Conservation (phyloP, 768 basidiomycete species). For the Lyophyllum decastes region DNA sequence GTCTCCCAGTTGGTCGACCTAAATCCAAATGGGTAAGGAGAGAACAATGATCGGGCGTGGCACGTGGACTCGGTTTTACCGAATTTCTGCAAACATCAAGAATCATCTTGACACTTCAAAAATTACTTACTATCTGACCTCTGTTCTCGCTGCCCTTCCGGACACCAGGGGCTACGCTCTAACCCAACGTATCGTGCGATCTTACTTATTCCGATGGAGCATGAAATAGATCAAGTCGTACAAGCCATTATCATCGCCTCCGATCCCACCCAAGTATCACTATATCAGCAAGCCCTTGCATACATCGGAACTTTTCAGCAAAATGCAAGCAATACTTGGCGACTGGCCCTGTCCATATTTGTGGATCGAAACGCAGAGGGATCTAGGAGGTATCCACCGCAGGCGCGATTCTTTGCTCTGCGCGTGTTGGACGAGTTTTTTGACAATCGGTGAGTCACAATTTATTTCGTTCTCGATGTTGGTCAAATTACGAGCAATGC, state of each 20-base stretch:
- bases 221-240: constrained; percentile 73
- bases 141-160: constrained; percentile 3
- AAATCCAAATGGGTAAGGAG: neutral
- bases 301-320: constrained; percentile 79
- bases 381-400: constrained; percentile 64
- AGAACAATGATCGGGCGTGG: constrained; percentile 14
- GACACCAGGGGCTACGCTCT: constrained; percentile 1
- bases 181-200: constrained; percentile 1
- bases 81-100: constrained; percentile 18
- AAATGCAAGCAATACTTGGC: constrained; percentile 77
- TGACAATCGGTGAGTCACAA: constrained; percentile 69
- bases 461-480: constrained; percentile 1
- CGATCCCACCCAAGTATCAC: constrained; percentile 65
- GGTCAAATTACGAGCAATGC: neutral
- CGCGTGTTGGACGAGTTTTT: constrained; percentile 81
- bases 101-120: constrained; percentile 22
- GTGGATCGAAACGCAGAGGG: constrained; percentile 62
- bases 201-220: constrained; percentile 53
- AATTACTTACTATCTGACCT: constrained; percentile 20
- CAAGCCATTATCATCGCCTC: constrained; percentile 89
- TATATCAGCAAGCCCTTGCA: constrained; percentile 86
- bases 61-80: constrained; percentile 15
- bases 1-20: too few species aligned
- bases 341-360: constrained; percentile 76
- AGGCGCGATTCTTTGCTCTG: constrained; percentile 80